Evolutionary conservation across 1,284 basidiomycete species (phyloP).

Genomic region (Exobasidium rhododendri): DNA sequence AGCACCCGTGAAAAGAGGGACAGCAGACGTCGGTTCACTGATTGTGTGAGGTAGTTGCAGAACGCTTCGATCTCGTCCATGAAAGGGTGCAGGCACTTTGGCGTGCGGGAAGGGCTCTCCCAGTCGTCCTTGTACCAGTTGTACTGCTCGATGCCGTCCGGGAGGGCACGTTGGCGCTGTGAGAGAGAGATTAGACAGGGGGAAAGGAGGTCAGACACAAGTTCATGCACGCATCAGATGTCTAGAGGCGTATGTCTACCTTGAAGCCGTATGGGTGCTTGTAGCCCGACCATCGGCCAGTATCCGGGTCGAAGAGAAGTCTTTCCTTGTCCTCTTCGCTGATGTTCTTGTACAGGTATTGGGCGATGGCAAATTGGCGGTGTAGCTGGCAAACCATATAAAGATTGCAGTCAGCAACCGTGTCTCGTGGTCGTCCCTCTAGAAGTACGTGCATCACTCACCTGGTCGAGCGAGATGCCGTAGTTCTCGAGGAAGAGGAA

Average conservation of each 20-base stretch:
- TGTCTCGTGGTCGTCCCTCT: too few relatives aligned
- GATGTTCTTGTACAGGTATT: too few relatives aligned
- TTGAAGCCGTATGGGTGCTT: too few relatives aligned
- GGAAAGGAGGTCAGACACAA: too few relatives aligned
- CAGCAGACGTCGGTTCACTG: not conserved
- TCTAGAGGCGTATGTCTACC: too few relatives aligned
- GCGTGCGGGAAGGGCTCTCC: not conserved
- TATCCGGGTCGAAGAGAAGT: too few relatives aligned
- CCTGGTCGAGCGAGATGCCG: constrained; percentile 1
- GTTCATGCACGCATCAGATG: too few relatives aligned
- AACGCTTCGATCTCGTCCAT: constrained; percentile 4
- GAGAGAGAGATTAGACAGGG: too few relatives aligned
- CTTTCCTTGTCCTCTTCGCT: too few relatives aligned
- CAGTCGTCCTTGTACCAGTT: constrained; percentile 4
- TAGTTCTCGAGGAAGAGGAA: constrained; percentile 4
- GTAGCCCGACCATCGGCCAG: too few relatives aligned
- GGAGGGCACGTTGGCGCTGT: not conserved
- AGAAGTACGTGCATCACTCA: too few relatives aligned
- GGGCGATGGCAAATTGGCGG: constrained; percentile 3
- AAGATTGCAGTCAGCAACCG: too few relatives aligned
- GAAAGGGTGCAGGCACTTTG: constrained; percentile 2
- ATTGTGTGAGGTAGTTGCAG: constrained; percentile 4
- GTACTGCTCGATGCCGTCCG: not conserved
- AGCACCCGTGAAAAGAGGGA: not conserved
- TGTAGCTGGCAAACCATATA: constrained; percentile 5